These are phyloP conservation scores for Takashimella tepidaria DNA, from an alignment of 1,284 basidiomycete species.

Conservation along the genomic window DNA sequence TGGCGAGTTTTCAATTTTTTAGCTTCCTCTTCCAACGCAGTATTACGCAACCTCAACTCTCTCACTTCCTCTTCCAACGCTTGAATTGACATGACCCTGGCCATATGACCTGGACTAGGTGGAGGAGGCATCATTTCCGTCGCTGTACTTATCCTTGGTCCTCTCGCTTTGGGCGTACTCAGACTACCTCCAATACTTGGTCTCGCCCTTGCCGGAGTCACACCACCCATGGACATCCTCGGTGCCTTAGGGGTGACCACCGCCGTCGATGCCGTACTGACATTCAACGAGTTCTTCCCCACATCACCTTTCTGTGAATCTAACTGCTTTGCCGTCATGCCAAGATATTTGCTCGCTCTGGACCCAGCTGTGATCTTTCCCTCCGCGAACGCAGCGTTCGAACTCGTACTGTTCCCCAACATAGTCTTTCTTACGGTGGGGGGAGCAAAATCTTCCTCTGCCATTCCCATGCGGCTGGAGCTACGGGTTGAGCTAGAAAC, in stretches of 20 bases:
- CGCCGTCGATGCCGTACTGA: constrained; percentile 24
- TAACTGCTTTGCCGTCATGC: constrained; percentile 75
- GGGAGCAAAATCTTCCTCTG: constrained; percentile 13
- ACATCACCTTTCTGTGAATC: constrained; percentile 47
- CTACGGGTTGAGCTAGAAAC: constrained; percentile 19
- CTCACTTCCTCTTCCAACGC: constrained; percentile 43
- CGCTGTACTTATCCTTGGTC: constrained; percentile 25
- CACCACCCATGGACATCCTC: constrained; percentile 29
- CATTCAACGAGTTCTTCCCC: constrained; percentile 7
- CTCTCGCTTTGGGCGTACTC: constrained; percentile 40
- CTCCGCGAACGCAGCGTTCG: constrained; percentile 39
- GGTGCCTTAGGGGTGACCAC: constrained; percentile 37
- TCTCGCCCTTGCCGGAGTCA: constrained; percentile 28
- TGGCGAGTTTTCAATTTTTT: not conserved
- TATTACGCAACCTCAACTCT: constrained; percentile 34
- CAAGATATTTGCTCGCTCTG: constrained; percentile 66
- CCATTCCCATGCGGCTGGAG: constrained; percentile 6
- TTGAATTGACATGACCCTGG: constrained; percentile 35
- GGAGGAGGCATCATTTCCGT: constrained; percentile 48
- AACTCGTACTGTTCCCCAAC: constrained; percentile 31
- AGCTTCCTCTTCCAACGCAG: constrained; percentile 25
- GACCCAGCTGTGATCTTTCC: constrained; percentile 67
- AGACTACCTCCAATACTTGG: constrained; percentile 39
- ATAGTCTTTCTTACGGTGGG: constrained; percentile 10
- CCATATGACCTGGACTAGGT: constrained; percentile 39